Conservation (phyloP, 352 stramenopile species). For the Peronospora destructor region DNA sequence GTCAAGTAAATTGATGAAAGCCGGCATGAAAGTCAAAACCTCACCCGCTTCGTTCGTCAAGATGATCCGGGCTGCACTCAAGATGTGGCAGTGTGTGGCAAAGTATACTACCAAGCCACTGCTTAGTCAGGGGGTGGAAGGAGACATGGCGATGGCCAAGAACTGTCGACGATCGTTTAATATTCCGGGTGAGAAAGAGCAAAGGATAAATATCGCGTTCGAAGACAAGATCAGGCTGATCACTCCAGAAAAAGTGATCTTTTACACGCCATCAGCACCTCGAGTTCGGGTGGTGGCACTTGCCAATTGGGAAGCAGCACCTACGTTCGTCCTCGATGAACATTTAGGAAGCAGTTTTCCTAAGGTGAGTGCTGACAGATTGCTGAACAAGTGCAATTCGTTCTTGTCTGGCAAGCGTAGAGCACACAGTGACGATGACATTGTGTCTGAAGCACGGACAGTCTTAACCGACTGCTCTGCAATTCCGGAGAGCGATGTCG, state of each 20-base stretch:
- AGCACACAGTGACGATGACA: conserved; percentile 19
- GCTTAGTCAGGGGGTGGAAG: conserved; percentile 24
- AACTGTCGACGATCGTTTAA: conserved; percentile 20
- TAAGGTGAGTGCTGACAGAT: conserved; percentile 12
- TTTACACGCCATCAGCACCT: conserved; percentile 9
- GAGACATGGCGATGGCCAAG: conserved; percentile 20
- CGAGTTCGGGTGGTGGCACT: conserved; percentile 19
- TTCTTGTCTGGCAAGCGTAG: conserved; percentile 26
- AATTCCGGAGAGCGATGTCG: conserved; percentile 13
- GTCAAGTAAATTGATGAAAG: conserved; percentile 3
- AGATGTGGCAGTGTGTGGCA: conserved; percentile 23
- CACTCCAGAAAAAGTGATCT: conserved; percentile 5
- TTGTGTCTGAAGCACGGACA: conserved; percentile 21
- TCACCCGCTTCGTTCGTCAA: conserved; percentile 10
- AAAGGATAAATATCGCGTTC: conserved; percentile 23
- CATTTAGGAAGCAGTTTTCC: conserved; percentile 9
- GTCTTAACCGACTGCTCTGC: conserved; percentile 24
- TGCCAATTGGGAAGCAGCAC: conserved; percentile 24
- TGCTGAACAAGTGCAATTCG: conserved; percentile 32
- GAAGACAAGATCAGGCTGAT: conserved; percentile 28
- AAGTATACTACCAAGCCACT: conserved; percentile 22
- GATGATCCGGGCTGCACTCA: conserved; percentile 15
- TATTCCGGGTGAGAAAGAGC: background rate
- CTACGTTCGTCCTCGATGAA: conserved; percentile 21
- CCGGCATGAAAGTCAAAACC: conserved; percentile 18